Evolutionary conservation across 2,329 filamentous ascomycete species (phyloP), one percentile per base, ranked within the genome.

Genomic region (Parastagonospora nodorum): DNA sequence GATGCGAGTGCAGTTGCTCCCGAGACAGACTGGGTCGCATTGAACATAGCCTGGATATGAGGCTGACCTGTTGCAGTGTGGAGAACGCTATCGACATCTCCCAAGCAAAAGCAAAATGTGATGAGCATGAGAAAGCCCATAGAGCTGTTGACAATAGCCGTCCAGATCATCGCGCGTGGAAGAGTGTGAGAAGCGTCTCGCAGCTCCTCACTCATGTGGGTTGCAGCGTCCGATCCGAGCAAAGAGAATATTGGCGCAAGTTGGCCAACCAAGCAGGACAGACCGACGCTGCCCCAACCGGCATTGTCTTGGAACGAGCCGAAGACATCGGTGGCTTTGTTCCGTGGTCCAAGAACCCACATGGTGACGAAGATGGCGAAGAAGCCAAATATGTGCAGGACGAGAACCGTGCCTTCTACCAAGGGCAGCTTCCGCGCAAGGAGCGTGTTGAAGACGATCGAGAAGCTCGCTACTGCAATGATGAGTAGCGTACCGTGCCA

Each of bases 401-500:
- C 66, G 1, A 81, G 65, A 27, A 80, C 69, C 7, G 75, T 60
- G 2, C 75, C 75, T 61, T 84, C 80, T 19, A 81, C 62, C 3
- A 75, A 61, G 1, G 79, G 80, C 1, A 82, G 66, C 6, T 76
- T 63, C 8, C 71, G 70, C 1, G 76, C 77, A 5, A 77, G 68
- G 4, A 79, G 63, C 0, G 75, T 76, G 60, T 83, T 82, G 55
- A 79, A 74, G 5, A 69, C 50, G 9, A 76, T 63, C 2, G 72
- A 66, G 30, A 78, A 63, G 1, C 65, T 40, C 2, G 75, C 66
- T 8, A 80, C 66, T 0, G 76, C 78, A 49, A 78, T 78, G 45
- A 77, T 71, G 1, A 83, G 57, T 1, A 83, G 68, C 0, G 80
- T 82, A 1, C 72, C 76, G 42, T 83, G 80, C 78, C 79, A 83